Conservation (phyloP, 306 rosid species). For the Citrullus amarus region DNA sequence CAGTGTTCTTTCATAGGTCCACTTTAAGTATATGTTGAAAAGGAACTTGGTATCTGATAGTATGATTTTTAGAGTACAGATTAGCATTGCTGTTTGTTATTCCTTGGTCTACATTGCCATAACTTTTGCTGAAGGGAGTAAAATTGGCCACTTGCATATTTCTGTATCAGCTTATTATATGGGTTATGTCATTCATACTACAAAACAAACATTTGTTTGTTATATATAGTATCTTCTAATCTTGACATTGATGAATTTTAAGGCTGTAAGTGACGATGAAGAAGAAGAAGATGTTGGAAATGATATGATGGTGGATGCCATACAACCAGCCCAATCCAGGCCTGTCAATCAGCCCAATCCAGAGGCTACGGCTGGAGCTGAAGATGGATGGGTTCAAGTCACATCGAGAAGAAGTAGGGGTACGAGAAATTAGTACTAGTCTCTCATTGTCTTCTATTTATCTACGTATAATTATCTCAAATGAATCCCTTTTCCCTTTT, state of each 20-base stretch:
- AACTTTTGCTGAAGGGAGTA: not conserved
- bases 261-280: constrained; percentile 25
- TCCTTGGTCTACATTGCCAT: not conserved
- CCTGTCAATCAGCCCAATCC: constrained; percentile 16
- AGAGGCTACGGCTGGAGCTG: constrained; percentile 21
- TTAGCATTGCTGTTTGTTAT: not conserved
- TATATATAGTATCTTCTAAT: not conserved
- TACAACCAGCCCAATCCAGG: not conserved
- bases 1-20: not conserved
- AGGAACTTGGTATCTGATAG: not conserved
- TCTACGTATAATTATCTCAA: not conserved
- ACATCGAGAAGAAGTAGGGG: constrained; percentile 29
- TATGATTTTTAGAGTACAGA: not conserved
- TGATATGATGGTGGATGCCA: constrained; percentile 23
- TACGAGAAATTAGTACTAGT: constrained; percentile 26
- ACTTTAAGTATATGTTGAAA: not conserved
- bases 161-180: not conserved
- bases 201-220: not conserved
- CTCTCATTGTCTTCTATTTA: not conserved
- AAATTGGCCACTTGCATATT: not conserved
- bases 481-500: not conserved
- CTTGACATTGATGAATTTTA: not conserved
- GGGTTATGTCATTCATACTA: not conserved
- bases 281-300: not conserved
- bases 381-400: constrained; percentile 55